phyloP scores from a whole-genome alignment of 148 eudicot genomes.

The Cornus controversa region DNA sequence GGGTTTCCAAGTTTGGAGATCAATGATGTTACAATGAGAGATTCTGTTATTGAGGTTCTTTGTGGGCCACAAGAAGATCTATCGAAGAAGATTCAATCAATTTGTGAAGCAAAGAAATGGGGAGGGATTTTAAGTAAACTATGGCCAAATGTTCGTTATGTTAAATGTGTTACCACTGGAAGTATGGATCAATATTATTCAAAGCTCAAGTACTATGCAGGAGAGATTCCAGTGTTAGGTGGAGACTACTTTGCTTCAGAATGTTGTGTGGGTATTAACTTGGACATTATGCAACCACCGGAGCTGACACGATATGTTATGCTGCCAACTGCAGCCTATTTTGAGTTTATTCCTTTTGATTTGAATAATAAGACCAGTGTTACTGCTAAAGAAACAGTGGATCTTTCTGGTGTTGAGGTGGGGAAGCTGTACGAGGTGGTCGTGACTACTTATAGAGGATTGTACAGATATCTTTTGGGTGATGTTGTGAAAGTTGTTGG shows the following conservation, averaged over 20 bases:
- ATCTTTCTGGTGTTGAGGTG: slow-evolving; percentile 36
- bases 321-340: slow-evolving; percentile 44
- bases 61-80: slow-evolving; percentile 7
- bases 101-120: slow-evolving; percentile 29
- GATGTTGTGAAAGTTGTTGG: slow-evolving; percentile 47
- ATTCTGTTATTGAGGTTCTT: slow-evolving; percentile 14
- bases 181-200: slow-evolving; percentile 39
- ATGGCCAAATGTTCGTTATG: slow-evolving; percentile 40
- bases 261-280: slow-evolving; percentile 39
- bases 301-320: slow-evolving; percentile 30
- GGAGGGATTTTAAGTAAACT: slow-evolving; percentile 27
- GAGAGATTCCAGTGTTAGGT: slow-evolving; percentile 32
- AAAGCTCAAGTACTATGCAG: slow-evolving; percentile 36
- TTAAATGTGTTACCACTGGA: slow-evolving; percentile 36
- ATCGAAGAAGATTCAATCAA: slow-evolving; percentile 2
- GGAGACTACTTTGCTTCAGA: slow-evolving; percentile 44
- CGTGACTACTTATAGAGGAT: slow-evolving; percentile 44
- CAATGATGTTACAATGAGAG: slow-evolving; percentile 29
- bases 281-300: slow-evolving; percentile 39
- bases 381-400: slow-evolving; percentile 28
- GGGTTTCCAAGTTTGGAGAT: slow-evolving; percentile 27
- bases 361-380: slow-evolving; percentile 3
- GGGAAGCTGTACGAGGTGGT: slow-evolving; percentile 47
- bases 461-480: slow-evolving; percentile 43
- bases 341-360: slow-evolving; percentile 41